phyloP scores from a whole-genome alignment of 2,329 filamentous ascomycete species.

The Talaromyces marneffei region DNA sequence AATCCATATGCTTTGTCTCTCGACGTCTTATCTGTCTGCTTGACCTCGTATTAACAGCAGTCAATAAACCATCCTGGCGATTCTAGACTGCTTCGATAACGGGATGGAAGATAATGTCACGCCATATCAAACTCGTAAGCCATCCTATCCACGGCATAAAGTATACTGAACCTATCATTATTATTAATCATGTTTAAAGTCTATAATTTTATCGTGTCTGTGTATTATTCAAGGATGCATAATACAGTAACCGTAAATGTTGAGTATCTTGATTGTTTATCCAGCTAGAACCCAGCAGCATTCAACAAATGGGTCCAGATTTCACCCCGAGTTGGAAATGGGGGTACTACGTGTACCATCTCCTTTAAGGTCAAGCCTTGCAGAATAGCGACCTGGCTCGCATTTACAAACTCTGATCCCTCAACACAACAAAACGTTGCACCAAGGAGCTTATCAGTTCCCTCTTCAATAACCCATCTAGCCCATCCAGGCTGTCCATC shows the following conservation, averaged over 20 bases:
- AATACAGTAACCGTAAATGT: no score
- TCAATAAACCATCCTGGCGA: neutral
- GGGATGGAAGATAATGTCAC: no score
- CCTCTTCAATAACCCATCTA: neutral
- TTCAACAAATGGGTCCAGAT: neutral
- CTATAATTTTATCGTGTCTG: no score
- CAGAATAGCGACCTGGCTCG: neutral
- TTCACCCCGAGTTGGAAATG: neutral
- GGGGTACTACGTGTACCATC: neutral
- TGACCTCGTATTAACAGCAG: neutral
- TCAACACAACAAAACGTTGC: neutral
- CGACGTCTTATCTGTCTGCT: neutral
- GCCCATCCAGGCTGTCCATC: constrained; percentile 2
- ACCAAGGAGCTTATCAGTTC: neutral
- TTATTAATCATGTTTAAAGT: no score
- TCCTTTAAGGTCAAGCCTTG: neutral
- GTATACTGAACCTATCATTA: no score
- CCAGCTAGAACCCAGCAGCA: neutral
- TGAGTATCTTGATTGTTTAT: neutral
- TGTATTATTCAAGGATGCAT: no score
- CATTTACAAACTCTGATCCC: neutral
- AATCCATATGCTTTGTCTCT: neutral
- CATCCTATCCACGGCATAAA: no score
- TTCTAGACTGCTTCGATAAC: no score
- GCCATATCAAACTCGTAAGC: no score